Evolutionary conservation across 202 grass and related monocot genomes (phyloP).

Genomic region (Miscanthus sacchariflorus): DNA sequence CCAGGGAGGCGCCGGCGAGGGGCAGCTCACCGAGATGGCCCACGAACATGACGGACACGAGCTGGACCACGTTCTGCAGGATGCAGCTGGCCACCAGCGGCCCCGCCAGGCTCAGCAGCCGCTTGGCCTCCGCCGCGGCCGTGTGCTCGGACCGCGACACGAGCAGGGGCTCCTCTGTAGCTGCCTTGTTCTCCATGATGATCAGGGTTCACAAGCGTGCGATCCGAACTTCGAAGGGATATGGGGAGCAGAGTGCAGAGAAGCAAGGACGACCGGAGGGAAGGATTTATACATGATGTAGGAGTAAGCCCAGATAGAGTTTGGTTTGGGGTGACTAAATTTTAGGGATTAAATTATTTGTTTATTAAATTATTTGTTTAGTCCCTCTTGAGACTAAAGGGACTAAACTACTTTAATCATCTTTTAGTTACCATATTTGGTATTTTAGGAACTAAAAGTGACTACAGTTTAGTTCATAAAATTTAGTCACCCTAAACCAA

Average conservation of each 20-base stretch:
- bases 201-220: not conserved
- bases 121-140: not conserved
- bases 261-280: not conserved
- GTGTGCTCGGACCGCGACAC: not conserved
- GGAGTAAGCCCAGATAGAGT: too few relatives aligned
- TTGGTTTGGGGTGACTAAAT: too few relatives aligned
- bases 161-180: not conserved
- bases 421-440: too few relatives aligned
- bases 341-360: too few relatives aligned
- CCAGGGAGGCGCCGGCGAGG: not conserved
- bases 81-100: constrained; percentile 4
- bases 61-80: not conserved
- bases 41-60: constrained; percentile 2
- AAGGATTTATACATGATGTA: not conserved
- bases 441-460: too few relatives aligned
- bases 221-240: not conserved
- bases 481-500: too few relatives aligned
- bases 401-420: too few relatives aligned
- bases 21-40: not conserved
- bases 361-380: too few relatives aligned
- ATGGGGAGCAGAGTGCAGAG: not conserved
- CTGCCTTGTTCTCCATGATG: not conserved
- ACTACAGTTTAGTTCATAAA: too few relatives aligned
- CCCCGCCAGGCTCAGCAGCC: not conserved
- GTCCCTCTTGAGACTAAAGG: too few relatives aligned